These are phyloP conservation scores for Amanita fuliginea DNA, from an alignment of 768 basidiomycete genomes.

Conservation along the genomic window DNA sequence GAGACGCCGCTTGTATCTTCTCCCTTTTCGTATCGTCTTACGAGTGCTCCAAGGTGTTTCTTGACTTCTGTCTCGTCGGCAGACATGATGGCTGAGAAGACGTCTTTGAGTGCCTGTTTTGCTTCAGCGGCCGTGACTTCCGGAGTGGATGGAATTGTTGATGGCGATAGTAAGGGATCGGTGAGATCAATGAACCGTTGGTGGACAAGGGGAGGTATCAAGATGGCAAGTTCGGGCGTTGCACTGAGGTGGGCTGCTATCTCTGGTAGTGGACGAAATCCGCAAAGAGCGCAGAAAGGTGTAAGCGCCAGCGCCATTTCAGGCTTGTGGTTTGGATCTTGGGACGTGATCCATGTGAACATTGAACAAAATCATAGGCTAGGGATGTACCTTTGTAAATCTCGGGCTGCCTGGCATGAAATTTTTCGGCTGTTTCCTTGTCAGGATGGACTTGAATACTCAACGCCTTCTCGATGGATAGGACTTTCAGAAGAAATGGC, in stretches of 20 bases:
- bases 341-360: neutral
- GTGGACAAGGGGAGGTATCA: slow-evolving; percentile 51
- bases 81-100: slow-evolving; percentile 83
- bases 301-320: slow-evolving; percentile 98
- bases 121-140: slow-evolving; percentile 30
- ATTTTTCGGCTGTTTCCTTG: slow-evolving; percentile 63
- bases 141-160: slow-evolving; percentile 11
- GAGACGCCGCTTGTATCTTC: slow-evolving; percentile 24
- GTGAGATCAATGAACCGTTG: slow-evolving; percentile 40
- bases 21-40: slow-evolving; percentile 47
- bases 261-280: slow-evolving; percentile 72
- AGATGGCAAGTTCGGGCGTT: slow-evolving; percentile 66
- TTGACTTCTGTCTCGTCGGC: slow-evolving; percentile 45
- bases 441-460: slow-evolving; percentile 92
- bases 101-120: slow-evolving; percentile 54
- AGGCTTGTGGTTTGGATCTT: slow-evolving; percentile 95
- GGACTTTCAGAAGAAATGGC: slow-evolving; percentile 88
- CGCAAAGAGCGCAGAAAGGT: slow-evolving; percentile 82
- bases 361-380: neutral
- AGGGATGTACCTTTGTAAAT: slow-evolving; percentile 76
- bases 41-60: slow-evolving; percentile 42
- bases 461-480: slow-evolving; percentile 81
- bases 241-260: slow-evolving; percentile 57
- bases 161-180: neutral
- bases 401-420: slow-evolving; percentile 60